Percentiles rank a stretch among this genome's conserved stretches.
Conservation (phyloP, 2,329 filamentous ascomycete species). For the Pseudogymnoascus sp. region DNA sequence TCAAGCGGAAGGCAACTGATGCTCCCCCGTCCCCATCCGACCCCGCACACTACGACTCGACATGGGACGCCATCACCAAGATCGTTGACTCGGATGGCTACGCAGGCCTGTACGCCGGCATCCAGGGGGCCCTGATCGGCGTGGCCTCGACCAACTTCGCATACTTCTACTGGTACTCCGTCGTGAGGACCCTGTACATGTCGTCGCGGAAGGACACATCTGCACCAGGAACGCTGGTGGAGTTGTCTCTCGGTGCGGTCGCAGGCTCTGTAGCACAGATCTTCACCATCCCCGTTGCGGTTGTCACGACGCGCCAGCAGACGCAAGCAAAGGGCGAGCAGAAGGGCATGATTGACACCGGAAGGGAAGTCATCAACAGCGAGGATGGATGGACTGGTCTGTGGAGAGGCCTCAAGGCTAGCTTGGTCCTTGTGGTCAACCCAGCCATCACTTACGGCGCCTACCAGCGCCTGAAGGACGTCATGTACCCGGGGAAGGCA, state of each 20-base stretch:
- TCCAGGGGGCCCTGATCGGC: constrained; percentile 76
- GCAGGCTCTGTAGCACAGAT: constrained; percentile 88
- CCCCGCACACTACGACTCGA: constrained; percentile 73
- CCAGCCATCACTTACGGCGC: constrained; percentile 96
- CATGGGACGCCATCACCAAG: constrained; percentile 78
- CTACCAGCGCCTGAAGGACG: constrained; percentile 77
- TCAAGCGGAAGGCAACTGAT: constrained; percentile 53
- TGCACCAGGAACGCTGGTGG: constrained; percentile 68
- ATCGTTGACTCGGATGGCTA: constrained; percentile 77
- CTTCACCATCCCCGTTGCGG: constrained; percentile 93
- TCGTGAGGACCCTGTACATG: constrained; percentile 75
- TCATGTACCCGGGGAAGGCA: constrained; percentile 68
- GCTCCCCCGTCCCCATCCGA: constrained; percentile 36
- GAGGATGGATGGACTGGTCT: constrained; percentile 84
- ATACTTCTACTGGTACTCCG: constrained; percentile 98
- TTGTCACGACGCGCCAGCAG: constrained; percentile 92
- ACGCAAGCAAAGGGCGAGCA: constrained; percentile 78
- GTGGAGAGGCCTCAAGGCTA: constrained; percentile 94
- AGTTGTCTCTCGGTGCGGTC: constrained; percentile 76
- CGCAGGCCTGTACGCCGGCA: constrained; percentile 77
- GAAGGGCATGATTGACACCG: constrained; percentile 81
- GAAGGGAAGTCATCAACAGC: constrained; percentile 77
- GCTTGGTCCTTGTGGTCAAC: constrained; percentile 89
- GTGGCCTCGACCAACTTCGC: constrained; percentile 98
- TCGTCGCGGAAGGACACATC: constrained; percentile 48